phyloP scores from a whole-genome alignment of 108 stramenopile species.

The Nitzschia palea region DNA sequence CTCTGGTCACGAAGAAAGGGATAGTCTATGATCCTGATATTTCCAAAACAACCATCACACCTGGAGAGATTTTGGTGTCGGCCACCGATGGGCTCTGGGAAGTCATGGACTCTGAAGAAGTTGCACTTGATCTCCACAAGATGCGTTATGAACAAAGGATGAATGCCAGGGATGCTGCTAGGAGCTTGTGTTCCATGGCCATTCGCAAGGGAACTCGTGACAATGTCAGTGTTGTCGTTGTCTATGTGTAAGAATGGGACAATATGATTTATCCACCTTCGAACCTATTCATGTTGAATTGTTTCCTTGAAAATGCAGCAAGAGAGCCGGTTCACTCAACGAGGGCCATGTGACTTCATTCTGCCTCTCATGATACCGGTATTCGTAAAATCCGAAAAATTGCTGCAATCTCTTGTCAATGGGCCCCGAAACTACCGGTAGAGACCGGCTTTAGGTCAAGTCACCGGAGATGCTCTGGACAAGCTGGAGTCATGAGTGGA shows the following conservation, averaged over 20 bases:
- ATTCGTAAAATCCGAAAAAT: too few relatives aligned
- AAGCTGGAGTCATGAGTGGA: too few relatives aligned
- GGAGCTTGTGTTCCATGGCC: slow-evolving; percentile 65
- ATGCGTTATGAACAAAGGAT: slow-evolving; percentile 43
- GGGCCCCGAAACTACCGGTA: too few relatives aligned
- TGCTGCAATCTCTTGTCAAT: too few relatives aligned
- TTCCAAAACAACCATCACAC: slow-evolving; percentile 27
- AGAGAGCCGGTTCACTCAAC: too few relatives aligned
- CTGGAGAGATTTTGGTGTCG: slow-evolving; percentile 49
- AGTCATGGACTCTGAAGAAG: slow-evolving; percentile 79
- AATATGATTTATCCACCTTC: too few relatives aligned
- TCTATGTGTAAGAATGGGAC: slow-evolving; percentile 74
- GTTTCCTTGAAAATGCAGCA: background rate
- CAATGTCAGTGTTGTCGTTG: slow-evolving; percentile 71
- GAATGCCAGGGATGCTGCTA: slow-evolving; percentile 60
- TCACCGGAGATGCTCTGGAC: too few relatives aligned
- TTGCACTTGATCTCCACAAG: slow-evolving; percentile 52
- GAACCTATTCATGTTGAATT: too few relatives aligned
- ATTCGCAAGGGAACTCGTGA: slow-evolving; percentile 73
- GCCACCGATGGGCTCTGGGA: slow-evolving; percentile 86
- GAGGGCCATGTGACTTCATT: too few relatives aligned
- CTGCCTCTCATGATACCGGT: too few relatives aligned
- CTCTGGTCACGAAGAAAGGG: slow-evolving; percentile 76
- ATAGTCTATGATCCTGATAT: slow-evolving; percentile 73
- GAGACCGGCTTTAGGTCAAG: too few relatives aligned